These are phyloP conservation scores for Globisporangium spinosum DNA, from an alignment of 352 stramenopile genomes.

Conservation along the genomic window DNA sequence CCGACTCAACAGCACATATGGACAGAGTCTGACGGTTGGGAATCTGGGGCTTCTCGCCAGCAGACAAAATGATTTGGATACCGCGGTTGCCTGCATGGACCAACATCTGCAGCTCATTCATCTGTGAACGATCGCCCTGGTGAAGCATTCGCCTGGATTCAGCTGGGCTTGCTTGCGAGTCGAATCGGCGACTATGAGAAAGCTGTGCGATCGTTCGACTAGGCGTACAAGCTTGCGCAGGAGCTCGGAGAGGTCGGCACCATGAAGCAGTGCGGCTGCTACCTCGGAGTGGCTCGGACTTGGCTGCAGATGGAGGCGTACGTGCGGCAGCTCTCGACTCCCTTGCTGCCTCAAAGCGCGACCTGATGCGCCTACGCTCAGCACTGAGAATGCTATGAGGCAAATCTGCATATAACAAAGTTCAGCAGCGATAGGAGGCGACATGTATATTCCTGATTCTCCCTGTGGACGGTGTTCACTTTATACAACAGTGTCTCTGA, in stretches of 20 bases:
- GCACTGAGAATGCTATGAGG: not conserved
- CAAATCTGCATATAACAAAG: not conserved
- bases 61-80: constrained; percentile 77
- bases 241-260: constrained; percentile 59
- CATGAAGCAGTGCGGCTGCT: constrained; percentile 80
- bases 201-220: constrained; percentile 70
- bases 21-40: constrained; percentile 82
- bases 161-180: constrained; percentile 74
- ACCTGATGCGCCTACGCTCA: constrained; percentile 4
- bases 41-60: constrained; percentile 86
- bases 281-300: constrained; percentile 66
- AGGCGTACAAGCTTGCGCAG: constrained; percentile 72
- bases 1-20: constrained; percentile 78
- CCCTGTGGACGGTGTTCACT: constrained; percentile 8
- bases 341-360: constrained; percentile 8
- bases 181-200: constrained; percentile 53
- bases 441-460: constrained; percentile 6
- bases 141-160: constrained; percentile 85
- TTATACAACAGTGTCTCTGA: constrained; percentile 37
- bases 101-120: constrained; percentile 89
- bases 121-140: constrained; percentile 70
- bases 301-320: constrained; percentile 66
- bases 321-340: constrained; percentile 40
- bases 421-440: not conserved
- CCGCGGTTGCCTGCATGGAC: constrained; percentile 81